A percentile compares a stretch with the other conserved stretches of the same genome.
Evolutionary conservation across 768 basidiomycete species (phyloP).

Genomic region (Cubamyces sp.): DNA sequence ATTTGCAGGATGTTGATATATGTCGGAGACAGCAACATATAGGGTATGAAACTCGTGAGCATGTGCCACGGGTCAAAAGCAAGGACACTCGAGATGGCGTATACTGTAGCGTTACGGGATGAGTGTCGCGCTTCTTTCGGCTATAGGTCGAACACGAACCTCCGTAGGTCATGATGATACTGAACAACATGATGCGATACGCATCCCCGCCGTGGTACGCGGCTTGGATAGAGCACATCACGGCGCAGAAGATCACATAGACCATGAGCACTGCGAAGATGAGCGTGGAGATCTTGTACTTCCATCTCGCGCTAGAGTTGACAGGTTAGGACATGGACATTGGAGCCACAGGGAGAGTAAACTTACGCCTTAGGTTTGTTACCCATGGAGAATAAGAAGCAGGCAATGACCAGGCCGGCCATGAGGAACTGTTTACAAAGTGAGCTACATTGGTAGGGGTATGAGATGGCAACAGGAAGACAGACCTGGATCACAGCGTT

Average conservation of each 20-base stretch:
- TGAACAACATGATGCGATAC: slow-evolving; percentile 81
- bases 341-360: background rate
- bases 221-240: slow-evolving; percentile 79
- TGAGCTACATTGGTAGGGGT: background rate
- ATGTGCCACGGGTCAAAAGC: slow-evolving; percentile 90
- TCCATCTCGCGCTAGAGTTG: slow-evolving; percentile 66
- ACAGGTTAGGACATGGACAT: background rate
- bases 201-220: slow-evolving; percentile 65
- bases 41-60: slow-evolving; percentile 88
- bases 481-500: slow-evolving; percentile 77
- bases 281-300: slow-evolving; percentile 82
- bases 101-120: slow-evolving; percentile 9
- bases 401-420: slow-evolving; percentile 83
- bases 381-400: slow-evolving; percentile 95
- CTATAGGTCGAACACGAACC: slow-evolving; percentile 41
- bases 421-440: slow-evolving; percentile 65
- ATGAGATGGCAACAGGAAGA: background rate
- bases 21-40: slow-evolving; percentile 82
- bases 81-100: slow-evolving; percentile 22
- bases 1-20: slow-evolving; percentile 80
- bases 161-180: slow-evolving; percentile 85
- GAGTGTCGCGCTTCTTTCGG: background rate
- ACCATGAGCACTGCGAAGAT: slow-evolving; percentile 77
- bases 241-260: slow-evolving; percentile 83
- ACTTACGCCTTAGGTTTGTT: slow-evolving; percentile 85